Evolutionary conservation across 352 stramenopile species (phyloP), one percentile per base, ranked within the genome.

Genomic region (Globisporangium perplexum): DNA sequence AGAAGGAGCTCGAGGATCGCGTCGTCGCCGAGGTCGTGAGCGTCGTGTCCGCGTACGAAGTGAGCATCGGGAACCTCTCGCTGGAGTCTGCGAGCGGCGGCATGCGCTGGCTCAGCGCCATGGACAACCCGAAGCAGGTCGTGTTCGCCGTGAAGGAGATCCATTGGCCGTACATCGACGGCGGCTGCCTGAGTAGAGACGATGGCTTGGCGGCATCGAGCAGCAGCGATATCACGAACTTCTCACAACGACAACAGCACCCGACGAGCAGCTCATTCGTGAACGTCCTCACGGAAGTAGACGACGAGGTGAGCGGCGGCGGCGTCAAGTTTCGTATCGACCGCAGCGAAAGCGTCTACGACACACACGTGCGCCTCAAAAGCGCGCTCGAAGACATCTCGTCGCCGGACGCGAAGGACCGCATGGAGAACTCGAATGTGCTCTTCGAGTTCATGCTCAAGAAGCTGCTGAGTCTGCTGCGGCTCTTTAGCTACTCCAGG

Each of bases 91-190:
- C 59, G n/a, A 63, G 33, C 6, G 60, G 55, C 20, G 61, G 39
- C 4, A 62, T 56, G 49, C 69, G 62, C 43, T 68, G 66, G 64
- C 57, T 60, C 22, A 60, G 60, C 36, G 65, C 63, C 3, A 58
- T 77, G 20, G 70, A 72, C 3, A 83, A 69, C 43, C 69, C 60
- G 11, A 79, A 68, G 50, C 75, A 85, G 35, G 72, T 90, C 45
- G 71, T 88, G n/a, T 89, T 93, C 50, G 65, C 64, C 4, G 74
- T 93, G 33, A 77, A 74, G 48, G 82, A 90, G 52, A 85, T 93
- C 53, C 65, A 82, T 28, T 93, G 79, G 77, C 82, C 79, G n/a
- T 88, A 88, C 48, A 74, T 88, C 23, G 64, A 64, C 3, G 38
- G 62, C n/a, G 41, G 23, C 8, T 33, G 39, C n/a, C 30, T 33